A percentile compares a stretch with the other conserved stretches of the same genome.
Evolutionary conservation across 768 basidiomycete species (phyloP).

Genomic region (Macrolepiota dolichaula): DNA sequence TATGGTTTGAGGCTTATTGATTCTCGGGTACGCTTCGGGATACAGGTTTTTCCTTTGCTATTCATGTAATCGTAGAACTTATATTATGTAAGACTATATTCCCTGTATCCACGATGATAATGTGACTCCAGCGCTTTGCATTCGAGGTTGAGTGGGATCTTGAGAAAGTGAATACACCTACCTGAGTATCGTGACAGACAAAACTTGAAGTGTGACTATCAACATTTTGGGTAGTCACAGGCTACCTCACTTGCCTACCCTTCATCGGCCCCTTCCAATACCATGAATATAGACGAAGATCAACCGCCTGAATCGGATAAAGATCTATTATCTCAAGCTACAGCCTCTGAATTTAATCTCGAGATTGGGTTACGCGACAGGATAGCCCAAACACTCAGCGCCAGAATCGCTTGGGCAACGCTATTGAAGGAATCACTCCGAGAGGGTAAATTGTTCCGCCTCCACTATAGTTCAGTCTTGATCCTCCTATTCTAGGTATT

Average conservation of each 20-base stretch:
- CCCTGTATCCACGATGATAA: no score
- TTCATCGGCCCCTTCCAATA: background rate
- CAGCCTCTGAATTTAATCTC: conserved; percentile 37
- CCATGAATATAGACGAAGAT: conserved; percentile 4
- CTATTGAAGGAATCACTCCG: conserved; percentile 34
- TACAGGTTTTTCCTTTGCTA: background rate
- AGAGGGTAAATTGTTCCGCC: conserved; percentile 20
- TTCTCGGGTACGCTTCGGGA: background rate
- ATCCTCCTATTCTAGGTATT: background rate
- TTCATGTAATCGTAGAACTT: background rate
- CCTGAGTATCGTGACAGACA: background rate
- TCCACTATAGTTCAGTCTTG: background rate
- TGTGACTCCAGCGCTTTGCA: background rate
- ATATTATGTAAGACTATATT: no score
- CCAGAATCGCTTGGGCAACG: conserved; percentile 48
- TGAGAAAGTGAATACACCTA: background rate
- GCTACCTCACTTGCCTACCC: background rate
- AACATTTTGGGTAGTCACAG: background rate
- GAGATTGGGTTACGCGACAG: conserved; percentile 44
- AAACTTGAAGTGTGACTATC: background rate
- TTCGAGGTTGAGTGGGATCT: no score
- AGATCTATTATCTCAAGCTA: conserved; percentile 19
- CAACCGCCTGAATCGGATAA: background rate
- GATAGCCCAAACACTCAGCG: conserved; percentile 36
- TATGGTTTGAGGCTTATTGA: background rate